Percentiles rank a stretch among this genome's conserved stretches.
phyloP scores from a whole-genome alignment of 192 early-diverging fungal genomes.

The Phycomyces nitens region DNA sequence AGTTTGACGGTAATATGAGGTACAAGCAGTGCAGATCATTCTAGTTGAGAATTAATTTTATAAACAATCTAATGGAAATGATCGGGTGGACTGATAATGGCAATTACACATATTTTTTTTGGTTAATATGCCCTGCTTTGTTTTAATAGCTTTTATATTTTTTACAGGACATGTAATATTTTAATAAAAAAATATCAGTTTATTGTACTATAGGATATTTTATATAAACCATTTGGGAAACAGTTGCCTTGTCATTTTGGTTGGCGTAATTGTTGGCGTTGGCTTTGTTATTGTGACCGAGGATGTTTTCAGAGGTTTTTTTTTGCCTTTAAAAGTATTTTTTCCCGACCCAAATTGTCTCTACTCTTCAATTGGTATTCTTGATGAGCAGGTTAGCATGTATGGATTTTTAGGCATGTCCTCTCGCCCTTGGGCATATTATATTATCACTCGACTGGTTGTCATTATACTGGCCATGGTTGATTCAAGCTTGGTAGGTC shows the following conservation, averaged over 20 bases:
- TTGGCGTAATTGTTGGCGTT: conserved; percentile 58
- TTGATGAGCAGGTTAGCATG: conserved; percentile 85
- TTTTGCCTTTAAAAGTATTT: conserved; percentile 51
- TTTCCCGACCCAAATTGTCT: conserved; percentile 55
- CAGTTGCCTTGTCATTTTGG: conserved; percentile 60
- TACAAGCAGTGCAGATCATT: too few species aligned
- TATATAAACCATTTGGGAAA: too few species aligned
- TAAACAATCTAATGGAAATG: too few species aligned
- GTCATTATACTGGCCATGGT: conserved; percentile 73
- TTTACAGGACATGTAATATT: too few species aligned
- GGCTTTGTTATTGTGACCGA: conserved; percentile 63
- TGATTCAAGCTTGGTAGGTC: conserved; percentile 59
- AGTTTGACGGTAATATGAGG: too few species aligned
- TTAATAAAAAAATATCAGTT: too few species aligned
- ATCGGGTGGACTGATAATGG: too few species aligned
- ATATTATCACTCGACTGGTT: conserved; percentile 66
- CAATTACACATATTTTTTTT: too few species aligned
- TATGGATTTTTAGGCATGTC: conserved; percentile 67
- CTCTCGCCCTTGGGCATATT: conserved; percentile 61
- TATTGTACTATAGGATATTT: too few species aligned
- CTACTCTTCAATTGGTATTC: conserved; percentile 75
- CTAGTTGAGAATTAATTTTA: too few species aligned
- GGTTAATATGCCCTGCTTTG: too few species aligned
- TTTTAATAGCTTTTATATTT: too few species aligned
- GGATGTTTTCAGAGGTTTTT: conserved; percentile 68